Evolutionary conservation across 1,284 basidiomycete genomes (phyloP).

Genomic region (Austroboletus niveus): DNA sequence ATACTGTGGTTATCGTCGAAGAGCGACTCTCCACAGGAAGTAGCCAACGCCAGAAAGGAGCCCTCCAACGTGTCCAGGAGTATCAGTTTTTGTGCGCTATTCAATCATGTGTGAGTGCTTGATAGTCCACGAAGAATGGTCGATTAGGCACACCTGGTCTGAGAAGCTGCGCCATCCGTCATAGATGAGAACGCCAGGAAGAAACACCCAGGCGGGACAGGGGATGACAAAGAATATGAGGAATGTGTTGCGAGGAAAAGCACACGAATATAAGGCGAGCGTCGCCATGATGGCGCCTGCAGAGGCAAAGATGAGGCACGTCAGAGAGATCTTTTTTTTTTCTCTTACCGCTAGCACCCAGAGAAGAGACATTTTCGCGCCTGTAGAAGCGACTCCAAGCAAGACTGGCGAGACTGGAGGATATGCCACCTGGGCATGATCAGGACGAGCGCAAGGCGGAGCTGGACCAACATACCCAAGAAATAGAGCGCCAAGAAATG

Average conservation of each 20-base stretch:
- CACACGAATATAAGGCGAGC: conserved; percentile 69
- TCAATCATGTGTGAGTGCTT: conserved; percentile 13
- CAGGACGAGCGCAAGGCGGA: background rate
- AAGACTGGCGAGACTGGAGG: conserved; percentile 61
- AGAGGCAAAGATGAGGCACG: background rate
- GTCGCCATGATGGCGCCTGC: conserved; percentile 75
- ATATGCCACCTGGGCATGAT: conserved; percentile 52
- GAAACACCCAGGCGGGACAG: conserved; percentile 78
- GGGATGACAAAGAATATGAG: conserved; percentile 83
- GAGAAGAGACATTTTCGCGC: conserved; percentile 46
- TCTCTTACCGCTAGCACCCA: conserved; percentile 69
- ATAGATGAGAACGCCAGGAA: conserved; percentile 73
- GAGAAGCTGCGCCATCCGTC: conserved; percentile 54
- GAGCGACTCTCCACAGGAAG: conserved; percentile 41
- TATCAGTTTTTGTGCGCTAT: conserved; percentile 55
- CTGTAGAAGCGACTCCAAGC: conserved; percentile 51
- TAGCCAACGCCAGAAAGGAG: conserved; percentile 68
- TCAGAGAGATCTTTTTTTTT: too few relatives aligned
- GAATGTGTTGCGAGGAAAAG: conserved; percentile 68
- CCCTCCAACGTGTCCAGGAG: conserved; percentile 80
- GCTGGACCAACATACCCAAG: conserved; percentile 44
- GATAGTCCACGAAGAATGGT: conserved; percentile 6
- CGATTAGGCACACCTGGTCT: conserved; percentile 40
- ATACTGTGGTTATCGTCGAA: conserved; percentile 23
- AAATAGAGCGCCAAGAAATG: conserved; percentile 79